These are phyloP conservation scores for Corymbia maculata DNA, from an alignment of 345 rosid species.

Conservation along the genomic window DNA sequence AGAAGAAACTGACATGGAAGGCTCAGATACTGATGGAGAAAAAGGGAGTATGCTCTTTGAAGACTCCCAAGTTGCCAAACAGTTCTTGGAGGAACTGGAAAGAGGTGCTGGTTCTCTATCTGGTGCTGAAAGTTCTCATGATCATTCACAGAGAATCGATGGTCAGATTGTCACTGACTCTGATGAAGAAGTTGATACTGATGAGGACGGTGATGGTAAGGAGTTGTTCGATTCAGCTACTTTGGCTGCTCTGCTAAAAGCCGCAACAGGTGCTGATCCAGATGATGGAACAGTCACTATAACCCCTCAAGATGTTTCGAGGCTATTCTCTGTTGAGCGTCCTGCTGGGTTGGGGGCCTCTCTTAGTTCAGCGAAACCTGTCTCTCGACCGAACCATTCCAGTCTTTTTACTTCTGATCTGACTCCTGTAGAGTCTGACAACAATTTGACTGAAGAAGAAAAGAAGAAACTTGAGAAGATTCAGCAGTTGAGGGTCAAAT, in stretches of 20 bases:
- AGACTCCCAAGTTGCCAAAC: constrained; percentile 73
- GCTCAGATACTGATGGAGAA: constrained; percentile 49
- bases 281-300: constrained; percentile 54
- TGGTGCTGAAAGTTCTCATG: constrained; percentile 43
- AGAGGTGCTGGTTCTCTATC: constrained; percentile 42
- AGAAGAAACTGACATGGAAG: constrained; percentile 32
- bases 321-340: constrained; percentile 83
- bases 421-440: constrained; percentile 34
- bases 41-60: constrained; percentile 60
- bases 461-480: constrained; percentile 69
- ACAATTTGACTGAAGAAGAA: constrained; percentile 76
- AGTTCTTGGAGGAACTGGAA: constrained; percentile 76
- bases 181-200: constrained; percentile 84
- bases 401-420: constrained; percentile 44
- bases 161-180: constrained; percentile 84
- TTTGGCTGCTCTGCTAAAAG: constrained; percentile 87
- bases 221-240: constrained; percentile 87
- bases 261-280: constrained; percentile 63
- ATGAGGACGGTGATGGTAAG: constrained; percentile 73
- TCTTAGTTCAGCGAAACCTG: constrained; percentile 57
- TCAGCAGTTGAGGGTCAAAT: constrained; percentile 67
- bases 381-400: constrained; percentile 44
- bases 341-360: constrained; percentile 94
- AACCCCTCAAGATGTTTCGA: constrained; percentile 79
- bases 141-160: constrained; percentile 49